A percentile compares a stretch with the other conserved stretches of the same genome.
Conservation (phyloP, 2,329 filamentous ascomycete species). For the Penicillium sp. region DNA sequence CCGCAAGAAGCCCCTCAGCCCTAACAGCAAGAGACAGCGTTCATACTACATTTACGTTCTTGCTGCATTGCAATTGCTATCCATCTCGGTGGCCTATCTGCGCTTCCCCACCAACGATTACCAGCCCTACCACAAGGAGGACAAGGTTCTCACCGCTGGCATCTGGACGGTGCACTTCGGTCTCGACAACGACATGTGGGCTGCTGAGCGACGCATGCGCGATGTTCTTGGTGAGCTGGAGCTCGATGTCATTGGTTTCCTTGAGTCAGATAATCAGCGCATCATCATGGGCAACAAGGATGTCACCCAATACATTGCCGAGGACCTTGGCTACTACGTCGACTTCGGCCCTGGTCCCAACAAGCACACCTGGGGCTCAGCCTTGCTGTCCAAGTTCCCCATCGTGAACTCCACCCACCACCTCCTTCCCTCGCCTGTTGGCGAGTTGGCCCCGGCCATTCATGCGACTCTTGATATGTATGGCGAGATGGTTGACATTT, state of each 20-base stretch:
- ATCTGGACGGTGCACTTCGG: slow-evolving; percentile 99
- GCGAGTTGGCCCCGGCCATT: slow-evolving; percentile 92
- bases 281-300: slow-evolving; percentile 99
- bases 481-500: slow-evolving; percentile 83
- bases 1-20: slow-evolving; percentile 39
- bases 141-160: slow-evolving; percentile 84
- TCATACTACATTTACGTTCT: slow-evolving; percentile 71
- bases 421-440: slow-evolving; percentile 85
- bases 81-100: slow-evolving; percentile 76
- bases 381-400: slow-evolving; percentile 92
- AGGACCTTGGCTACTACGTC: slow-evolving; percentile 97
- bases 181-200: slow-evolving; percentile 98
- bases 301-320: slow-evolving; percentile 88
- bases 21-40: slow-evolving; percentile 50
- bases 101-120: slow-evolving; percentile 94
- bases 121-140: slow-evolving; percentile 80
- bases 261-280: slow-evolving; percentile 89
- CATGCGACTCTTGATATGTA: slow-evolving; percentile 95
- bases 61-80: slow-evolving; percentile 73
- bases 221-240: slow-evolving; percentile 91
- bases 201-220: slow-evolving; percentile 88
- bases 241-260: slow-evolving; percentile 90
- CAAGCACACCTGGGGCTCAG: slow-evolving; percentile 97
- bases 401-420: slow-evolving; percentile 97
- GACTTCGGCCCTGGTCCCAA: slow-evolving; percentile 96